These are phyloP conservation scores for Collybia mongolica DNA, from an alignment of 768 basidiomycete genomes.

Conservation along the genomic window DNA sequence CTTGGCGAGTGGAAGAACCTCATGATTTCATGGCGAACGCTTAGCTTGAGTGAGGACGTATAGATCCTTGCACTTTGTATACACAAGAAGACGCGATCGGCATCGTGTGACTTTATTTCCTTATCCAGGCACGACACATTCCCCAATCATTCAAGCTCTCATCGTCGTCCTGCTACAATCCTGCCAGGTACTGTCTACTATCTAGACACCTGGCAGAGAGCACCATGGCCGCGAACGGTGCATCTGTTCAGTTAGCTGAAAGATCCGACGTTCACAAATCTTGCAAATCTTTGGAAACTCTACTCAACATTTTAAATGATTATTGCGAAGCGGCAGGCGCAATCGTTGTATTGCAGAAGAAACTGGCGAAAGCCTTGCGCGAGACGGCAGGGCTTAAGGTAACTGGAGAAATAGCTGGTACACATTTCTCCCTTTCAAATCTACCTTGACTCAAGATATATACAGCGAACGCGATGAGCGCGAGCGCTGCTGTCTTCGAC, in stretches of 20 bases:
- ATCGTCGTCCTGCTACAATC: neutral
- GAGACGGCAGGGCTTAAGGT: constrained; percentile 63
- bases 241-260: constrained; percentile 43
- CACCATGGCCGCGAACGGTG: constrained; percentile 11
- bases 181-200: no score
- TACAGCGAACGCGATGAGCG: constrained; percentile 67
- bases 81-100: no score
- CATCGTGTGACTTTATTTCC: neutral
- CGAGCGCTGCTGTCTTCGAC: constrained; percentile 68
- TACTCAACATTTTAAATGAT: constrained; percentile 66
- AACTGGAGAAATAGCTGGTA: constrained; percentile 64
- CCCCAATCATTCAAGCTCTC: no score
- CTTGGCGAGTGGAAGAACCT: no score
- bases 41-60: no score
- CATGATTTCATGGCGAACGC: no score
- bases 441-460: constrained; percentile 9
- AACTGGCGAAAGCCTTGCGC: constrained; percentile 65
- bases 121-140: neutral
- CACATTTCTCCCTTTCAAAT: constrained; percentile 15
- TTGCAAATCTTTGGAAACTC: constrained; percentile 71
- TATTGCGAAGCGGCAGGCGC: constrained; percentile 72
- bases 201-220: neutral
- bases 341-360: constrained; percentile 69
- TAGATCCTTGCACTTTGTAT: no score
- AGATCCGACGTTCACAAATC: constrained; percentile 77